These are phyloP conservation scores for Skeletonema tropicum DNA, from an alignment of 108 stramenopile genomes.

Conservation along the genomic window DNA sequence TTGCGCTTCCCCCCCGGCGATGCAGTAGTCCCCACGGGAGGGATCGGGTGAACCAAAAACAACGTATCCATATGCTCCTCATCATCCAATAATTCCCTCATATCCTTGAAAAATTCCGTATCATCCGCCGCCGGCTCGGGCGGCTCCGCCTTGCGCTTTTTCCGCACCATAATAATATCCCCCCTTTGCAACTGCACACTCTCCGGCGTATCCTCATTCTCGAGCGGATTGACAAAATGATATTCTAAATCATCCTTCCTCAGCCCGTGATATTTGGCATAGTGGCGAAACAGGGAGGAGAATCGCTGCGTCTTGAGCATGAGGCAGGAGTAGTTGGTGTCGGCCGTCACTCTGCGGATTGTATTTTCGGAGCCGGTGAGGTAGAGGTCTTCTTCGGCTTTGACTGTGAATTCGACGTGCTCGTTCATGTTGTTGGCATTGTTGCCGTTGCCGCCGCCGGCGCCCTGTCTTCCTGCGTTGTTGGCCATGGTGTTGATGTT, in stretches of 20 bases:
- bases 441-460: conserved; percentile 39
- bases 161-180: conserved; percentile 93
- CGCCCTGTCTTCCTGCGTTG: conserved; percentile 67
- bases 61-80: conserved; percentile 89
- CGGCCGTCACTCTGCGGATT: conserved; percentile 88
- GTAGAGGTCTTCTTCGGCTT: conserved; percentile 92
- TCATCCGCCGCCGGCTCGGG: conserved; percentile 89
- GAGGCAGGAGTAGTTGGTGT: conserved; percentile 94
- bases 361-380: conserved; percentile 88
- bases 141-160: conserved; percentile 73
- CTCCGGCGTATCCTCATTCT: conserved; percentile 93
- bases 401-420: conserved; percentile 92
- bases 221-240: conserved; percentile 93
- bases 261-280: conserved; percentile 98
- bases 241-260: conserved; percentile 97
- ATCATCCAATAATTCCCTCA: conserved; percentile 85
- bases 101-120: conserved; percentile 87
- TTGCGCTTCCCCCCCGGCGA: conserved; percentile 23
- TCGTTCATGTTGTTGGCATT: conserved; percentile 75
- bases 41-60: conserved; percentile 67
- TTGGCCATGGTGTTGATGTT: conserved; percentile 58
- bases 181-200: conserved; percentile 89
- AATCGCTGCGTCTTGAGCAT: conserved; percentile 98
- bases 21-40: conserved; percentile 8
- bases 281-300: conserved; percentile 95